Evolutionary conservation across 495 filamentous ascomycete species (phyloP), one percentile per base, ranked within the genome.

Genomic region (Penicillium atrosanguineum): DNA sequence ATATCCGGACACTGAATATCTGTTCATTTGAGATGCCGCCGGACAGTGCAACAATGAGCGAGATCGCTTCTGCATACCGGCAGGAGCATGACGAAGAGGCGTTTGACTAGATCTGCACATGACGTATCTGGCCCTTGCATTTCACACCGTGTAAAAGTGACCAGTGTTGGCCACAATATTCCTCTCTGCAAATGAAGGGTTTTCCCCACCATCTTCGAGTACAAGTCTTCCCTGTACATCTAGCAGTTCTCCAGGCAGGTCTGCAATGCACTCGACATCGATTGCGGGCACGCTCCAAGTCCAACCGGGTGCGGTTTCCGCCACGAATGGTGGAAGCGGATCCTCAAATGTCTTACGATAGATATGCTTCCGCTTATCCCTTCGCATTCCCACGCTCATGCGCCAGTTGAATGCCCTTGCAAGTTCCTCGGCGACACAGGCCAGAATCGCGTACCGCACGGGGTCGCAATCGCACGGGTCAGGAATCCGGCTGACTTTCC

Each of bases 401-500:
- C 67, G 53, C 73, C 66, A 74, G 26, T 75, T 75, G 36, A 76
- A 60, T 8, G 75, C 65, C 40, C 68, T 65, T 20, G 66, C 55
- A 7, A 76, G 40, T 39, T 67, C 65, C n/a, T 74, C 72, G 0
- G 59, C 52, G 20, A 75, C 59, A 7, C 57, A 69, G 1, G 73
- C 69, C 12, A 77, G 28, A 6, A 77, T 63, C 0, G 73, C 72
- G 52, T 73, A 74, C 5, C 72, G 71, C 16, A 65, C 21, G 4
- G 69, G 67, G 48, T 74, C 70, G 0, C 40, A 16, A 48, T 77
- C 71, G 14, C 44, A 45, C 1, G 72, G 72, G 44, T 74, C 71
- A 0, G 67, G 63, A 11, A 75, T 71, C 25, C 55, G 45, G 23
- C 52, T 46, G 5, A 68, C 31, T 19, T 44, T 53, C 70, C 71